phyloP scores from a whole-genome alignment of 2,329 filamentous ascomycete species.

The Phaeosphaeria sp. region DNA sequence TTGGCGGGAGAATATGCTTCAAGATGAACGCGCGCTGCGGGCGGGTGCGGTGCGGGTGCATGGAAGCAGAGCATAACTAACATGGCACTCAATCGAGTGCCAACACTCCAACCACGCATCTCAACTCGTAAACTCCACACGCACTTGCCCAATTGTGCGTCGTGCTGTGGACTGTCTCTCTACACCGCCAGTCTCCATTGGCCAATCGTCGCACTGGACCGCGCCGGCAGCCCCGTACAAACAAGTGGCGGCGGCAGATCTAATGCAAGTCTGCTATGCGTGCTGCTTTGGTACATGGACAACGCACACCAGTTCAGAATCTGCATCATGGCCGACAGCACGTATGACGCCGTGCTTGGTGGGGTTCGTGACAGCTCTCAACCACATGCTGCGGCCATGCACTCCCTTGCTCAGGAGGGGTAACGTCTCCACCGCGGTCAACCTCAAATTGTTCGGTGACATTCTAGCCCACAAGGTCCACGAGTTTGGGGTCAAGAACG shows the following conservation, averaged over 20 bases:
- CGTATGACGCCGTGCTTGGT: conserved; percentile 8
- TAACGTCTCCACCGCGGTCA: not conserved
- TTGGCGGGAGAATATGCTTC: conserved; percentile 18
- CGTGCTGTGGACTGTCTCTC: conserved; percentile 14
- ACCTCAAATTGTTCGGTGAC: not conserved
- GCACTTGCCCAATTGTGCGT: conserved; percentile 18
- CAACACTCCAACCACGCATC: conserved; percentile 18
- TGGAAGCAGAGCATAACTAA: conserved; percentile 25
- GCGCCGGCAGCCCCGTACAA: conserved; percentile 17
- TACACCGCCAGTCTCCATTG: conserved; percentile 39
- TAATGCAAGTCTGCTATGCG: conserved; percentile 24
- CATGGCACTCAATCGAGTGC: conserved; percentile 8
- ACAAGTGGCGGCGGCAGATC: conserved; percentile 5
- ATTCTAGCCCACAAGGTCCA: not conserved
- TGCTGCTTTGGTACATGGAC: conserved; percentile 26
- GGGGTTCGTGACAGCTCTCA: conserved; percentile 12
- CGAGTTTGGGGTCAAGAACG: not conserved
- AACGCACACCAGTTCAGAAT: conserved; percentile 31
- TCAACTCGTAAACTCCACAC: conserved; percentile 7
- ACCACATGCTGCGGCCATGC: not conserved
- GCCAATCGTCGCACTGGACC: conserved; percentile 17
- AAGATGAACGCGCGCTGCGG: conserved; percentile 8
- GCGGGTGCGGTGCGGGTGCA: not conserved
- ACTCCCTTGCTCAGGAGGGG: not conserved
- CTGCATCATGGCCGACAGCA: conserved; percentile 10